Percentiles rank a stretch among this genome's conserved stretches.
phyloP scores from a whole-genome alignment of 352 stramenopile genomes.

The Thalassiosira ordinaria region DNA sequence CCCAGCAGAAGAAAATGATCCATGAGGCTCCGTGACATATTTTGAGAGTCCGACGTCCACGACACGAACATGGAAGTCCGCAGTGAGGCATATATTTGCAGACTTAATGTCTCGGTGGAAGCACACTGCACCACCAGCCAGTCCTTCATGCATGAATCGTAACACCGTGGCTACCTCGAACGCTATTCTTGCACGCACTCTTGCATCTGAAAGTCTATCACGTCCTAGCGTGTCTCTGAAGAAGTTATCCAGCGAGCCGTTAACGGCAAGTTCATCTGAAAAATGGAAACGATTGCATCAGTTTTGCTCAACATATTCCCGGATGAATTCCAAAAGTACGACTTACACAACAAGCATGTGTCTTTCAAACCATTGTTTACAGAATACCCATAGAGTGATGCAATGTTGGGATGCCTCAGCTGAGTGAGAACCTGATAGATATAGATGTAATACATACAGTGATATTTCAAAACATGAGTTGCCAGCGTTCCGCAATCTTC shows the following conservation, averaged over 20 bases:
- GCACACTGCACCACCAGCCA: neutral
- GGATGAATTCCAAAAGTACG: too few species aligned
- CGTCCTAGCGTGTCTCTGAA: neutral
- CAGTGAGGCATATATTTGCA: constrained; percentile 23
- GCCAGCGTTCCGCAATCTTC: too few species aligned
- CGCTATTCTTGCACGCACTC: constrained; percentile 2
- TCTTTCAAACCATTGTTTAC: neutral
- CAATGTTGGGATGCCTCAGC: neutral
- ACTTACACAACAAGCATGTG: constrained; percentile 16
- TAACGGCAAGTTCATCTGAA: constrained; percentile 8
- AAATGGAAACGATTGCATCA: too few species aligned
- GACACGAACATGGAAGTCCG: constrained; percentile 12
- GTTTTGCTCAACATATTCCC: too few species aligned
- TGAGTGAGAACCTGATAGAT: neutral
- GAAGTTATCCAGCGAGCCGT: constrained; percentile 14
- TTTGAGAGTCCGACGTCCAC: constrained; percentile 31
- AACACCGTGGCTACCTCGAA: constrained; percentile 5
- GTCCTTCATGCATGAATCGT: constrained; percentile 15
- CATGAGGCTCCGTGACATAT: constrained; percentile 11
- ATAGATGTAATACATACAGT: too few species aligned
- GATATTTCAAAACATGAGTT: neutral
- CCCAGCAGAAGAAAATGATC: constrained; percentile 8
- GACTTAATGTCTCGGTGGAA: constrained; percentile 33
- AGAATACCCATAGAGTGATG: neutral
- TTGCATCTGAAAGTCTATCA: constrained; percentile 3